Base-by-base conservation (phyloP, 2,329 filamentous ascomycete species). In the Colletotrichum spinosum region DNA sequence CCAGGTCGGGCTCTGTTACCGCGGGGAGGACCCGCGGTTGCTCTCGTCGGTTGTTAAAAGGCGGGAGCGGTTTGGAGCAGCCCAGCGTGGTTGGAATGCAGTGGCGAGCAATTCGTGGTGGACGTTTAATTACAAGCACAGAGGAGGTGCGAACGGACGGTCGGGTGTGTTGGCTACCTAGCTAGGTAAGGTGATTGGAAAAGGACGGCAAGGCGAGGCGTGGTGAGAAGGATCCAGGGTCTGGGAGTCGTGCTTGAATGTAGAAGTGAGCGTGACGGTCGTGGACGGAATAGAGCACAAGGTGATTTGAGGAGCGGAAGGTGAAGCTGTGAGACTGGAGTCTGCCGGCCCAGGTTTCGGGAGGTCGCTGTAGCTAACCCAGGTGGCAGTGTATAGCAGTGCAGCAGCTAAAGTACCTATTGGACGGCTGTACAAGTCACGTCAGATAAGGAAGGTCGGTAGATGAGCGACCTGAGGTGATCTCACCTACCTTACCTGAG, bases 1-100 rank as follows among this genome's bases (percentile, higher is more conserved):
- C 79, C 79, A 80, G 77, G 72, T 77, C 78, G 78, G 72, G 74
- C 74, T 76, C 71, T 76, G 49, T 67, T 63, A 59, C 73, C 77
- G 79, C 79, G 78, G 78, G 70, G 70, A 68, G 67, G 69, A 66
- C 75, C 79, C 77, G 78, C 79, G 77, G 77, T 60, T 58, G 59
- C 33, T 67, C 54, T 64, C 54, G 60, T 64, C 41, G 58, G 48
- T 62, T 53, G 63, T 52, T 62, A 66, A 62, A 15, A 15, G 56
- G 52, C 12, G n/a, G 46, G 44, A 46, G 38, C 25, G 42, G 38
- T 25, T 52, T 45, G 38, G 48, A 33, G 58, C 34, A 35, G 58
- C 58, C 63, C 53, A 52, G 42, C 17, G 49, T 45, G 34, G 34
- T 41, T 53, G 63, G 58, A 66, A 66, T 66, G 63, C 53, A 52